phyloP scores from a whole-genome alignment of 2,329 filamentous ascomycete genomes.

The Colletotrichum abscissum region DNA sequence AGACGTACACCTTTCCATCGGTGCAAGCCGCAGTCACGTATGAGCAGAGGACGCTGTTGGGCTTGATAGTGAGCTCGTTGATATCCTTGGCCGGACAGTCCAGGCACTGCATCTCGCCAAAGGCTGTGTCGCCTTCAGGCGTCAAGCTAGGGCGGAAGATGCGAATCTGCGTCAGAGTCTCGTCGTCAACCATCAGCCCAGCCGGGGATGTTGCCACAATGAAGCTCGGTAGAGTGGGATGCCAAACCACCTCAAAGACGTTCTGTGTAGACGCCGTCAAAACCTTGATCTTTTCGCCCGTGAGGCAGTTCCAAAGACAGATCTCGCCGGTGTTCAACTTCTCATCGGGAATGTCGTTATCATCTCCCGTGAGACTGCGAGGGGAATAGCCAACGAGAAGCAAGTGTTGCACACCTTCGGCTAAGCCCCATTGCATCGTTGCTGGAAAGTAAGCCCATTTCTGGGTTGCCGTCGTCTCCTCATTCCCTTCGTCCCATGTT shows the following conservation, averaged over 20 bases:
- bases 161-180: constrained; percentile 67
- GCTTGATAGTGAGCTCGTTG: constrained; percentile 70
- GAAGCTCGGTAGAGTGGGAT: constrained; percentile 65
- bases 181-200: constrained; percentile 55
- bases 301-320: constrained; percentile 66
- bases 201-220: constrained; percentile 67
- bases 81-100: constrained; percentile 71
- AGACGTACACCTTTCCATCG: constrained; percentile 71
- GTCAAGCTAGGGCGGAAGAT: constrained; percentile 55
- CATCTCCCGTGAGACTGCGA: constrained; percentile 62
- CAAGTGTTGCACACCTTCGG: constrained; percentile 57
- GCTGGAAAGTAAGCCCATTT: constrained; percentile 74
- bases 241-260: constrained; percentile 74
- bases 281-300: constrained; percentile 57
- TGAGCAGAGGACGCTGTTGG: constrained; percentile 60
- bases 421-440: constrained; percentile 71
- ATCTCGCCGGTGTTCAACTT: constrained; percentile 69
- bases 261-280: constrained; percentile 66
- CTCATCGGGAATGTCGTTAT: constrained; percentile 68
- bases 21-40: constrained; percentile 73
- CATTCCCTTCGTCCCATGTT: constrained; percentile 40
- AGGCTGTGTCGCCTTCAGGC: constrained; percentile 47
- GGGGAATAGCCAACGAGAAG: constrained; percentile 73
- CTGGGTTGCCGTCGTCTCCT: constrained; percentile 44
- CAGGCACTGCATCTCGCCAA: constrained; percentile 62